Base-by-base conservation (phyloP, 164 flowering plant genomes). In the Piper betle region DNA sequence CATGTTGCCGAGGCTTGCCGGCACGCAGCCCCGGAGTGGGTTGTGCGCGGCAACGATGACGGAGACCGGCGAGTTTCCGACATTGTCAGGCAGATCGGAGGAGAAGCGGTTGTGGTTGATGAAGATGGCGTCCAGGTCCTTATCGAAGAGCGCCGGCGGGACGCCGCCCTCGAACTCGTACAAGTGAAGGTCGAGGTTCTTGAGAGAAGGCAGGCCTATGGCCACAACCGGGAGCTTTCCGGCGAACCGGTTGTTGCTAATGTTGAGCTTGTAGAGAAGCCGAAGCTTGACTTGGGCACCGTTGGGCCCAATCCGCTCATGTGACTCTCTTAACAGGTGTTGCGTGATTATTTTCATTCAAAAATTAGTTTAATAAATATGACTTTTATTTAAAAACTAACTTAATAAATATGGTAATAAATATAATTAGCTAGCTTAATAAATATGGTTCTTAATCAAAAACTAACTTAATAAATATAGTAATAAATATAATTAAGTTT, bases 221-320 rank as follows among this genome's bases (percentile, higher is more conserved):
- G 82, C 78, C 5, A 74, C 78, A 4, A 4, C 2, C 2, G 87
- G 87, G 62, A 82, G 80, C 20, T 70, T 67, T 0, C 87, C 87
- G 0, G 77, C 84, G 20, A 82, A 77, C 25, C 85, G 68, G 66
- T 84, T 84, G 73, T 82, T 77, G 55, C 80, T 77, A 10, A 77
- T 13, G 20, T 77, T 78, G 17, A 77, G 58, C 61, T 77, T 78
- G 56, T 55, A 58, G 19, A 77, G 68, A 4, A 69, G 38, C 7
- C 37, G n/a, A 3, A 74, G 69, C 37, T 54, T 54, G 19, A 60
- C n/a, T n/a, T n/a, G n/a, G n/a, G n/a, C n/a, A n/a, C n/a, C n/a
- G n/a, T n/a, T n/a, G n/a, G n/a, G n/a, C n/a, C n/a, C n/a, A n/a
- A n/a, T n/a, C n/a, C n/a, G n/a, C n/a, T n/a, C n/a, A n/a, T n/a